Evolutionary conservation across 352 stramenopile genomes (phyloP).

Genomic region (Phytophthora sansomeana): DNA sequence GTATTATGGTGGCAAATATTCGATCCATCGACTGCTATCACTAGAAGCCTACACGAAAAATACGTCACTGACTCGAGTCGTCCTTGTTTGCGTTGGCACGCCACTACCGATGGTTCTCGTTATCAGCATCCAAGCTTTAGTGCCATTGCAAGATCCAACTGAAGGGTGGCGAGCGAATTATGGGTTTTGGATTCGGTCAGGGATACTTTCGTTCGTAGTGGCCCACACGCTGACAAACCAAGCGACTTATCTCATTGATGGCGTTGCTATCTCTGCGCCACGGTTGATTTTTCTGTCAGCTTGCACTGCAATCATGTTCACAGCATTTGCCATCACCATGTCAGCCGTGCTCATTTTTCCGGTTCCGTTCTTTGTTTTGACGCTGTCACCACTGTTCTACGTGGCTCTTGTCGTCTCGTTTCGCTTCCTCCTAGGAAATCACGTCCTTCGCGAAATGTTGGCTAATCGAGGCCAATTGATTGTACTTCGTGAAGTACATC

Average conservation of each 20-base stretch:
- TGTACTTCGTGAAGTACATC: slow-evolving; percentile 9
- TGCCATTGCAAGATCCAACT: slow-evolving; percentile 16
- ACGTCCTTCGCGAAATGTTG: slow-evolving; percentile 15
- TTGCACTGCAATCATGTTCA: slow-evolving; percentile 13
- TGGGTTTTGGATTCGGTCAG: slow-evolving; percentile 21
- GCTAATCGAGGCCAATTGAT: slow-evolving; percentile 15
- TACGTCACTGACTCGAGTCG: slow-evolving; percentile 9
- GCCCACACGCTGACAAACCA: slow-evolving; percentile 15
- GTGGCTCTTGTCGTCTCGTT: slow-evolving; percentile 20
- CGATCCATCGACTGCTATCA: slow-evolving; percentile 20
- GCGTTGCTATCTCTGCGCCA: neutral
- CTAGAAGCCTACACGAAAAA: slow-evolving; percentile 16
- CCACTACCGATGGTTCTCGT: slow-evolving; percentile 16
- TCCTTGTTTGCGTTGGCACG: slow-evolving; percentile 16
- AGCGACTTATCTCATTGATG: slow-evolving; percentile 16
- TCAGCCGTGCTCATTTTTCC: slow-evolving; percentile 24
- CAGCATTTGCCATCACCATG: slow-evolving; percentile 8
- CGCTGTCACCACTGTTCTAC: slow-evolving; percentile 20
- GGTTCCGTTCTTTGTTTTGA: slow-evolving; percentile 29
- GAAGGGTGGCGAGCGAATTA: slow-evolving; percentile 10
- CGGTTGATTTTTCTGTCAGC: neutral
- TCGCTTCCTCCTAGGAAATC: slow-evolving; percentile 14
- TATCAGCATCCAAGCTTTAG: slow-evolving; percentile 8
- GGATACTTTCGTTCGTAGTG: slow-evolving; percentile 12
- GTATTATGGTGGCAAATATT: slow-evolving; percentile 29